Evolutionary conservation across 169 alveolate genomes (phyloP).

Genomic region (Plasmodium gallinaceum): DNA sequence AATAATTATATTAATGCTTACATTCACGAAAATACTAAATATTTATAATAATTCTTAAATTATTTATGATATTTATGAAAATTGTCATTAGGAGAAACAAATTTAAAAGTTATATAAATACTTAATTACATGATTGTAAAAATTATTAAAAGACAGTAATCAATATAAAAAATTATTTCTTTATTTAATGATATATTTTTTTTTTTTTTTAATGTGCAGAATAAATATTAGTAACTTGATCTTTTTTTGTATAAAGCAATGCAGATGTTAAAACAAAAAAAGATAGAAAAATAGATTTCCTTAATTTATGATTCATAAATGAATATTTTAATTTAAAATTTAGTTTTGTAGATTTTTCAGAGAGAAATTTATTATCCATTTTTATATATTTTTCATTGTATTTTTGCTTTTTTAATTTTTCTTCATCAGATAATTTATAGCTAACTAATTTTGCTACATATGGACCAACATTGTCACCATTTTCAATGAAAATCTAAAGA

Average conservation of each 20-base stretch:
- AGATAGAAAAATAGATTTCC: conserved; percentile 28
- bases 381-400: conserved; percentile 70
- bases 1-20: too few species aligned
- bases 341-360: conserved; percentile 8
- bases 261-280: conserved; percentile 46
- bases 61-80: too few species aligned
- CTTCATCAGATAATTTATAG: conserved; percentile 64
- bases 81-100: too few species aligned
- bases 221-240: conserved; percentile 12
- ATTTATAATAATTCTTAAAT: too few species aligned
- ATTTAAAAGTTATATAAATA: too few species aligned
- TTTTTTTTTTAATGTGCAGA: conserved; percentile 4
- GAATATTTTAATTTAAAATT: conserved; percentile 14
- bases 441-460: conserved; percentile 79
- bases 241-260: conserved; percentile 32
- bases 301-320: conserved; percentile 22
- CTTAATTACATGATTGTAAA: too few species aligned
- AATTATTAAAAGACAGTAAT: too few species aligned
- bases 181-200: not conserved
- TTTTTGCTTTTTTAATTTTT: conserved; percentile 41
- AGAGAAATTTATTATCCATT: conserved; percentile 33
- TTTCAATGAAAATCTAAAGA: conserved; percentile 80
- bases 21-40: too few species aligned
- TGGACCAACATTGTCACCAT: conserved; percentile 87
- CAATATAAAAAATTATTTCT: too few species aligned